Evolutionary conservation across 495 filamentous ascomycete species (phyloP), one percentile per base, ranked within the genome.

Genomic region (Friedmanniomyces endolithicus): DNA sequence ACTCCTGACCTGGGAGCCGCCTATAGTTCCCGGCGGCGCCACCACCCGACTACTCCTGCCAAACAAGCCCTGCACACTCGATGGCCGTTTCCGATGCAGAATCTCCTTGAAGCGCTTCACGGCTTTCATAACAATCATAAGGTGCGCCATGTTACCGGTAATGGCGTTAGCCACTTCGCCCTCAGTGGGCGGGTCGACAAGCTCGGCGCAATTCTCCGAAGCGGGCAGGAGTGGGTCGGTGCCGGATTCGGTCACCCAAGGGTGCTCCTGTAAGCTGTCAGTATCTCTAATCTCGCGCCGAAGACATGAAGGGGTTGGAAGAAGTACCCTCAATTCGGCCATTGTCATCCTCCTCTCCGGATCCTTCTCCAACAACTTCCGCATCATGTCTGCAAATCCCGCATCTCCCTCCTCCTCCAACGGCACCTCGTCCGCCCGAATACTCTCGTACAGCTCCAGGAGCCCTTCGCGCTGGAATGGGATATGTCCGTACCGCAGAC

Each of bases 131-230:
- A 98, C 83, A 23, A 83, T 83, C 53, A 97, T 70, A 3, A 96
- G 73, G 59, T 90, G 82, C 47, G 77, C 81, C 72, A 98, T 85
- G 59, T 86, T 94, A 9, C 76, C 78, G 0, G 92, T 97, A 52
- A 98, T 95, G 23, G 94, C 94, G 44, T 81, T 78, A 55, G 92
- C 85, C 62, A 94, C 78, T 67, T 98, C 92, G 50, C 88, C 85
- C 49, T 89, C 81, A 27, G 88, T 97, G 2, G 92, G 90, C 7
- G 78, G 72, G 35, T 85, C 83, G 22, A 97, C 75, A 9, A 86
- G 69, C 54, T 89, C 77, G 17, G 86, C 78, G 14, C 85, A 94
- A 63, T 98, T 98, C 67, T 97, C 90, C 49, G 89, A 81, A 23
- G 76, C 75, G 22, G 88, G 75, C 31, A 98, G 75, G 14, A 98